These are phyloP conservation scores for Silene vulgaris DNA, from an alignment of 179 eudicot species.

Conservation along the genomic window DNA sequence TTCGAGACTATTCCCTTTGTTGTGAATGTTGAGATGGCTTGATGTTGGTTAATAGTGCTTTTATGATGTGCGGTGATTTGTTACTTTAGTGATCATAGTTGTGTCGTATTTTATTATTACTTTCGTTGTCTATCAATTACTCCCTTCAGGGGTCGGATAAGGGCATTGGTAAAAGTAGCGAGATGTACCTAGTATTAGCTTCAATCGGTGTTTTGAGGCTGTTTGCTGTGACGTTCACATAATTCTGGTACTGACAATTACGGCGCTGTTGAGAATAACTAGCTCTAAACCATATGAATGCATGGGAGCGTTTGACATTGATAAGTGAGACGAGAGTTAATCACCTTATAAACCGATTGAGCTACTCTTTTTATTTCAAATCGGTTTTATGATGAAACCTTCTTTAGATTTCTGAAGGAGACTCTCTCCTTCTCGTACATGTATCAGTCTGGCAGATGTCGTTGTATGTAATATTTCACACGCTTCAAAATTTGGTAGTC, in stretches of 20 bases:
- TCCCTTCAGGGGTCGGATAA: not conserved
- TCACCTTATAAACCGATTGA: not conserved
- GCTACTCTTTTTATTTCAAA: no score
- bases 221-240: no score
- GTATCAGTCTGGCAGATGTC: no score
- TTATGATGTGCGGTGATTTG: slow-evolving; percentile 9
- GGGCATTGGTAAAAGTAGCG: not conserved
- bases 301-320: no score
- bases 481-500: no score
- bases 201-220: no score
- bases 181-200: no score
- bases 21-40: not conserved
- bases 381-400: no score
- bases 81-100: slow-evolving; percentile 11
- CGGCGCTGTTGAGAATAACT: not conserved
- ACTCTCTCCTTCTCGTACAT: no score
- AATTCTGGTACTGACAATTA: no score
- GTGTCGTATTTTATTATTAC: not conserved
- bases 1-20: slow-evolving; percentile 17
- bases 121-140: not conserved
- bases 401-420: no score
- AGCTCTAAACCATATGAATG: not conserved
- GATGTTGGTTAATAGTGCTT: slow-evolving; percentile 13
- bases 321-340: not conserved
- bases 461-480: no score